A percentile compares a stretch with the other conserved stretches of the same genome.
Evolutionary conservation across 164 flowering plant species (phyloP).

Genomic region (Vitis labrusca): DNA sequence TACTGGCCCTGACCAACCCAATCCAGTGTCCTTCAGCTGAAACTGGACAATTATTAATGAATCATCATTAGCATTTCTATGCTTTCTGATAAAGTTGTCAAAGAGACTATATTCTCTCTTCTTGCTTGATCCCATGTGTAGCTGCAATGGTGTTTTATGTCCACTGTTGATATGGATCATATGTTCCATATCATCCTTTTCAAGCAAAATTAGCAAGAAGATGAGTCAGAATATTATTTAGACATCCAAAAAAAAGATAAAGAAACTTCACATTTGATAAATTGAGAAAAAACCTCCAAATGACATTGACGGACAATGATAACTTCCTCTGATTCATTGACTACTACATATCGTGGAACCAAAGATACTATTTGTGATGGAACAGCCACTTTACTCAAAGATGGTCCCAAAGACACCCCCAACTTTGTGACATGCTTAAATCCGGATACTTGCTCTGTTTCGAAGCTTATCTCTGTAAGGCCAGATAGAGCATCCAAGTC

Average conservation of each 20-base stretch:
- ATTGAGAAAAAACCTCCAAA: conserved; percentile 57
- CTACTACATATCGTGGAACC: conserved; percentile 68
- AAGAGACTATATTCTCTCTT: conserved; percentile 51
- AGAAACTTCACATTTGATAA: background rate
- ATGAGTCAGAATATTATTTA: background rate
- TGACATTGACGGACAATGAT: conserved; percentile 72
- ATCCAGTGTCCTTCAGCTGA: conserved; percentile 40
- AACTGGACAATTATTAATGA: conserved; percentile 57
- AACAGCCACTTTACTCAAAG: conserved; percentile 28
- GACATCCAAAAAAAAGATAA: background rate
- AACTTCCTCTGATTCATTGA: conserved; percentile 63
- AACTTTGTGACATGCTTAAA: conserved; percentile 43
- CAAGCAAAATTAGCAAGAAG: conserved; percentile 15
- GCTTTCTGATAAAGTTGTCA: conserved; percentile 68
- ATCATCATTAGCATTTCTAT: conserved; percentile 54
- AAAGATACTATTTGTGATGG: conserved; percentile 66
- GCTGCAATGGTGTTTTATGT: conserved; percentile 50
- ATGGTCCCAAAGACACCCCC: conserved; percentile 71
- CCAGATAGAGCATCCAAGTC: conserved; percentile 87
- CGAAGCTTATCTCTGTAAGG: conserved; percentile 69
- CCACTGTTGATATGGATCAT: conserved; percentile 42
- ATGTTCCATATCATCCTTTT: conserved; percentile 60
- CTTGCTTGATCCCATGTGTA: conserved; percentile 36
- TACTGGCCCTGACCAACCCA: conserved; percentile 90
- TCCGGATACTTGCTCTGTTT: conserved; percentile 39